Evolutionary conservation across 2,329 filamentous ascomycete genomes (phyloP).

Genomic region (Leptodontidium sp.): DNA sequence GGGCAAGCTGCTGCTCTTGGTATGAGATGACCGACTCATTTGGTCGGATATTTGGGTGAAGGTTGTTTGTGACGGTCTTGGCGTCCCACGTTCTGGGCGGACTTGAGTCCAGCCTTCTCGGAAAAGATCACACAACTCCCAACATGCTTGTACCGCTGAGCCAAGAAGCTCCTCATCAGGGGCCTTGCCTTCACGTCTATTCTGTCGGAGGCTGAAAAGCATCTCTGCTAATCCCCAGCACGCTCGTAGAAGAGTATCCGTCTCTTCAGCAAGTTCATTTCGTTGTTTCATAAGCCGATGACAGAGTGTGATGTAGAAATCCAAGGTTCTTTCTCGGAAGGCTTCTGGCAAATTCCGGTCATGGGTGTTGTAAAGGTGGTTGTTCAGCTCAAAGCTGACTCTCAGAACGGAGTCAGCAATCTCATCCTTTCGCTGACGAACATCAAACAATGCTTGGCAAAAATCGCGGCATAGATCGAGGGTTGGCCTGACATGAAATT

Average conservation of each 20-base stretch:
- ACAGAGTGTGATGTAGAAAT: constrained; percentile 94
- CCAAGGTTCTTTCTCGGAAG: constrained; percentile 87
- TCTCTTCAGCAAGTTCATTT: constrained; percentile 79
- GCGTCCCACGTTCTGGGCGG: constrained; percentile 84
- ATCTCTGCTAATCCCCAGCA: constrained; percentile 94
- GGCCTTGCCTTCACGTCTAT: constrained; percentile 73
- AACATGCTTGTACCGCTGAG: constrained; percentile 90
- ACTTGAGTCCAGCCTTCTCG: constrained; percentile 91
- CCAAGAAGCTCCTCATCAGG: constrained; percentile 85
- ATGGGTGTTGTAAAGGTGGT: constrained; percentile 93
- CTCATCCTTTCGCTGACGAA: constrained; percentile 80
- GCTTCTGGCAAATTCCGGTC: constrained; percentile 84
- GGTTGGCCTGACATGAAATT: constrained; percentile 75
- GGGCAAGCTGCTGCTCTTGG: constrained; percentile 54
- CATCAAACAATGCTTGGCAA: constrained; percentile 89
- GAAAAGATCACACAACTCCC: constrained; percentile 94
- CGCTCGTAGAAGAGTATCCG: constrained; percentile 81
- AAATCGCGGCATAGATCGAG: constrained; percentile 91
- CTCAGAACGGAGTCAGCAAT: constrained; percentile 84
- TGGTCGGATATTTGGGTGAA: constrained; percentile 69
- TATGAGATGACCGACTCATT: constrained; percentile 50
- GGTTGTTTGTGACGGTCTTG: constrained; percentile 78
- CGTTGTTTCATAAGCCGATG: constrained; percentile 97
- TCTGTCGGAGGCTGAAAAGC: constrained; percentile 89
- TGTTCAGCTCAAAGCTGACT: constrained; percentile 95